Conservation (phyloP, 495 filamentous ascomycete genomes). For the Penicillium simplicissimum region DNA sequence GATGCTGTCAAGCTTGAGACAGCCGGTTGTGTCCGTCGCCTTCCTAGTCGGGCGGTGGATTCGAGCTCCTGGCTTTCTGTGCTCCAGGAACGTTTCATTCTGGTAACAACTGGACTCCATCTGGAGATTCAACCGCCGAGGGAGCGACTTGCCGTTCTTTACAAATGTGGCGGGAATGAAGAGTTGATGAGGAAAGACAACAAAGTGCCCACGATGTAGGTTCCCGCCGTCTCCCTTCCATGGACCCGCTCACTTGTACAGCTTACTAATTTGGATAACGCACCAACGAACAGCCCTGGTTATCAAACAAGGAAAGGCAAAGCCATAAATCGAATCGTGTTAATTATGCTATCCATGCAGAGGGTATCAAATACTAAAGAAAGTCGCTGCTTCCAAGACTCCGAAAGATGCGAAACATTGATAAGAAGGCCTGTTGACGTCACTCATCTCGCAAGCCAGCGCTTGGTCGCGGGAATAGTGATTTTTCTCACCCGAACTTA, state of each 20-base stretch:
- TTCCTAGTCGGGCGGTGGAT: not conserved
- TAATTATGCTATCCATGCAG: not conserved
- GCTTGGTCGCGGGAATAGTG: not conserved
- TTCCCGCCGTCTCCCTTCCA: too few relatives aligned
- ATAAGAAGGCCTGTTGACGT: not conserved
- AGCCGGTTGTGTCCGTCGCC: not conserved
- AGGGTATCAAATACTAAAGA: not conserved
- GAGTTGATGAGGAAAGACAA: not conserved
- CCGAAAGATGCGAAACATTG: not conserved
- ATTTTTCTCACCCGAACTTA: not conserved
- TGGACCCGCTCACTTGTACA: too few relatives aligned
- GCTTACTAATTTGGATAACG: too few relatives aligned
- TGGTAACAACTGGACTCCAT: not conserved
- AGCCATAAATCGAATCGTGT: too few relatives aligned
- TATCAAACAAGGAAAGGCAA: too few relatives aligned
- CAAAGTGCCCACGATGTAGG: too few relatives aligned
- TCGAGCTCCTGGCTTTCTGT: constrained; percentile 10
- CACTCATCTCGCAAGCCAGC: not conserved
- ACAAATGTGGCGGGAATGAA: not conserved
- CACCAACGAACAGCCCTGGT: too few relatives aligned
- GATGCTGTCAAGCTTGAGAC: constrained; percentile 16
- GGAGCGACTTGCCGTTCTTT: too few relatives aligned
- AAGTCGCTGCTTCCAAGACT: not conserved
- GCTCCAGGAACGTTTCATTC: constrained; percentile 23
- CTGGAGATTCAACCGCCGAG: not conserved